Base-by-base conservation (phyloP, 495 filamentous ascomycete species). In the Hyaloscypha hepaticicola region DNA sequence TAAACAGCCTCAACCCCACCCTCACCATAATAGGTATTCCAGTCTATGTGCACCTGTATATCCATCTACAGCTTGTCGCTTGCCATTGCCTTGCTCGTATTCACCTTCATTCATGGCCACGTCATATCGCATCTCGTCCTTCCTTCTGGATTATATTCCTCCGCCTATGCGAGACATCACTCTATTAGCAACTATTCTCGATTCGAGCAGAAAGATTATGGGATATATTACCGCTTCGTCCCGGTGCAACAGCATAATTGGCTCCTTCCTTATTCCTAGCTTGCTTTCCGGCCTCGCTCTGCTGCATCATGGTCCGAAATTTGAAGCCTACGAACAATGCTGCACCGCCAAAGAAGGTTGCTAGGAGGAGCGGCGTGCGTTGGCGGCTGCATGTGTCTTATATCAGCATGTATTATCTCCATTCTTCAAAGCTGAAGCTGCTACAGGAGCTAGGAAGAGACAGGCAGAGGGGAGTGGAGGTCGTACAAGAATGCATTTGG, bases 1-100 rank as follows among this genome's bases (percentile, higher is more conserved):
- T 75, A 63, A 84, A 84, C 28, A 31, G 25, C 22, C 41, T 38
- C 57, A 16, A 22, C 11, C 57, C 14, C 4, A 26, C 41, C 21
- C 41, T n/a, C 8, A 50, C n/a, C 29, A 63, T 50, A 45, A 55
- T 27, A 50, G 21, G 34, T 49, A 53, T 58, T 14, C 61, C 53
- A 64, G 45, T 57, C 25, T 64, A 57, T 53, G 16, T 53, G 50
- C 25, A 53, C 25, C 50, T 16, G 9, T 53, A 14, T 45, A 27
- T 53, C 50, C 50, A 53, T 53, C 8, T 53, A 53, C 50, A 53
- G 16, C 48, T 4, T 24, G 5, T 24, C 48, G 5, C 16, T n/a
- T 24, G 9, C 50, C 21, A 2, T 21, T 53, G n/a, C 50, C 50
- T 27, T 26, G 9, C 24, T 50, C 8, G 38, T 11, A 7, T 41